phyloP scores from a whole-genome alignment of 352 stramenopile species.

The Phytophthora cactorum region DNA sequence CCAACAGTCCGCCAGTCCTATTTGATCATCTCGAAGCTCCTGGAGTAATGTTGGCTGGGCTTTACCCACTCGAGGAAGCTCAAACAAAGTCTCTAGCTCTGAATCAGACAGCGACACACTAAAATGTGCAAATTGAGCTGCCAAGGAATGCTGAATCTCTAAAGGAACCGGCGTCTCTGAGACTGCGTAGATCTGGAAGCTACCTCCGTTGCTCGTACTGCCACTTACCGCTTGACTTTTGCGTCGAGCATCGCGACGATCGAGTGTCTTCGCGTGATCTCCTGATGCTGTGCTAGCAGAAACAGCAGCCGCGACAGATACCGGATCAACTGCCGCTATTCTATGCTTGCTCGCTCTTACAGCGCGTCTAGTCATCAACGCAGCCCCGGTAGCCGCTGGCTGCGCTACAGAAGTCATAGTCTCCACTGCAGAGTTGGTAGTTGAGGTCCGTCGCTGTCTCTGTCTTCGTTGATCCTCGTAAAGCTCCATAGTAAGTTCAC shows the following conservation, averaged over 20 bases:
- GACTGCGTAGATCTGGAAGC: slow-evolving; percentile 64
- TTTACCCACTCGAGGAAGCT: slow-evolving; percentile 4
- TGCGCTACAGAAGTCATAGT: slow-evolving; percentile 17
- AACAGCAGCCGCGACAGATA: slow-evolving; percentile 1
- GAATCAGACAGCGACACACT: slow-evolving; percentile 11
- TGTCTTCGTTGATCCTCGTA: slow-evolving; percentile 33
- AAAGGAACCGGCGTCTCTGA: slow-evolving; percentile 22
- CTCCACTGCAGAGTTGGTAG: slow-evolving; percentile 5
- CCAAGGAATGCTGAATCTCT: slow-evolving; percentile 20
- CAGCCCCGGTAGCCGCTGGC: not conserved
- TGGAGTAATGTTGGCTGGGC: slow-evolving; percentile 17
- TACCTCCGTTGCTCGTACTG: not conserved
- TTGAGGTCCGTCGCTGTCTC: slow-evolving; percentile 21
- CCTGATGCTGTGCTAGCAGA: not conserved
- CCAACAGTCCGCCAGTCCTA: slow-evolving; percentile 20
- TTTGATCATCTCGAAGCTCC: slow-evolving; percentile 23
- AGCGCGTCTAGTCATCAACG: slow-evolving; percentile 9
- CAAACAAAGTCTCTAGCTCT: slow-evolving; percentile 14
- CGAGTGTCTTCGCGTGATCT: not conserved
- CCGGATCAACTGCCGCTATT: slow-evolving; percentile 4
- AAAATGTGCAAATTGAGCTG: slow-evolving; percentile 38
- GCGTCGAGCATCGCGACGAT: slow-evolving; percentile 4
- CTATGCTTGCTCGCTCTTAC: slow-evolving; percentile 9
- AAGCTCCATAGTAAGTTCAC: slow-evolving; percentile 23
- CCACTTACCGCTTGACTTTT: not conserved